A percentile compares a stretch with the other conserved stretches of the same genome.
Conservation (phyloP, 371 early-diverging fungal genomes). For the Mucor indicus region DNA sequence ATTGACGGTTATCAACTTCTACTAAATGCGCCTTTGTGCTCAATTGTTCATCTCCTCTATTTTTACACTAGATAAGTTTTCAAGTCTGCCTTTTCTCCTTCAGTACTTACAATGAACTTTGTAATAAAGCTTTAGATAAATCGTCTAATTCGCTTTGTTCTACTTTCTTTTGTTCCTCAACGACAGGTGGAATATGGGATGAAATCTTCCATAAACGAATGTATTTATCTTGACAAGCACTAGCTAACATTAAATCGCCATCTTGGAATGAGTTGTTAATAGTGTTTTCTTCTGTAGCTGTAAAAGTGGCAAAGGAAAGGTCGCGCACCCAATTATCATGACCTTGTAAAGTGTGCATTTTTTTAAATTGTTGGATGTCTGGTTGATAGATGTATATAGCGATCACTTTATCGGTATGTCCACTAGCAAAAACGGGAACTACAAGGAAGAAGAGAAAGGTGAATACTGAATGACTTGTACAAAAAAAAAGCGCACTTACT, state of each 20-base stretch:
- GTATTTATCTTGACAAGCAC: constrained; percentile 90
- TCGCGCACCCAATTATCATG: constrained; percentile 94
- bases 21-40: constrained; percentile 80
- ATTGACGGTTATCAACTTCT: constrained; percentile 49
- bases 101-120: constrained; percentile 44
- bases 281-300: constrained; percentile 22
- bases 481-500: constrained; percentile 32
- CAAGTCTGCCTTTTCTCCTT: neutral
- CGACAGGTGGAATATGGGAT: constrained; percentile 17
- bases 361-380: constrained; percentile 50
- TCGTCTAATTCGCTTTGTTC: constrained; percentile 22
- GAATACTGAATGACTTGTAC: neutral
- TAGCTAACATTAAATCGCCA: constrained; percentile 85
- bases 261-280: constrained; percentile 53
- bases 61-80: neutral
- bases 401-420: constrained; percentile 73
- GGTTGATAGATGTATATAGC: constrained; percentile 54
- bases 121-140: constrained; percentile 51
- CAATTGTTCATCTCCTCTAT: constrained; percentile 59
- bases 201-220: constrained; percentile 89
- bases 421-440: constrained; percentile 71
- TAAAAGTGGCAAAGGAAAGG: constrained; percentile 71
- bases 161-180: constrained; percentile 1
- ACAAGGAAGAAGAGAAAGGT: neutral
- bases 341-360: constrained; percentile 70